phyloP scores from a whole-genome alignment of 2,329 filamentous ascomycete genomes.

The Cordyceps cateniannulata region DNA sequence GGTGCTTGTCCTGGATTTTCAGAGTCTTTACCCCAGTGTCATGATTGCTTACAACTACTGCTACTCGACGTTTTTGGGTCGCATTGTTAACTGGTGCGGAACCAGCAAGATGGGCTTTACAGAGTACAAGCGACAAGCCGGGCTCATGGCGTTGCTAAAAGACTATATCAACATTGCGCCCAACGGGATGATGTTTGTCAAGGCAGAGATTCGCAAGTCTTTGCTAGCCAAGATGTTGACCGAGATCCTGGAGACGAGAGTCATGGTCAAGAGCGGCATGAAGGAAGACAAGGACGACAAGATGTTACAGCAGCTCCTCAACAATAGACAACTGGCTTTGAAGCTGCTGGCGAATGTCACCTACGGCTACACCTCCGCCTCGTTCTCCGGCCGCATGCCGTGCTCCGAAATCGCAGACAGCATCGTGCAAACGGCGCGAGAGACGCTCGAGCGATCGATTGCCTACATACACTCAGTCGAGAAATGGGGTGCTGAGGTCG shows the following conservation, averaged over 20 bases:
- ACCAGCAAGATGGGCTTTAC: slow-evolving; percentile 91
- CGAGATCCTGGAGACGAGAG: slow-evolving; percentile 89
- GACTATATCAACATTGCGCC: slow-evolving; percentile 88
- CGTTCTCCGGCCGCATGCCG: slow-evolving; percentile 95
- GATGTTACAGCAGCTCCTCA: slow-evolving; percentile 75
- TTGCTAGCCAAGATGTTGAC: slow-evolving; percentile 93
- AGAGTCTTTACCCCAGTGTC: slow-evolving; percentile 90
- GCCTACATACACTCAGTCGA: slow-evolving; percentile 83
- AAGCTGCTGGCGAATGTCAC: slow-evolving; percentile 99
- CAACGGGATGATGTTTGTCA: slow-evolving; percentile 95
- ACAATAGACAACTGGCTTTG: slow-evolving; percentile 88
- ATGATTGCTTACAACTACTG: slow-evolving; percentile 99
- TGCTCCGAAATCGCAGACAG: slow-evolving; percentile 97
- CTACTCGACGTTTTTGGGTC: slow-evolving; percentile 91
- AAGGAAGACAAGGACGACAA: slow-evolving; percentile 87
- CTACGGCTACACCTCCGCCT: slow-evolving; percentile 95
- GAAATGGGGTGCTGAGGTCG: slow-evolving; percentile 89
- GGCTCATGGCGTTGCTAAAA: slow-evolving; percentile 69
- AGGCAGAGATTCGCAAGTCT: slow-evolving; percentile 78
- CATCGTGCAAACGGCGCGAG: slow-evolving; percentile 91
- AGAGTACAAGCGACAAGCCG: slow-evolving; percentile 71
- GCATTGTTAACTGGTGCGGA: slow-evolving; percentile 81
- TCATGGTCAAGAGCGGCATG: slow-evolving; percentile 98
- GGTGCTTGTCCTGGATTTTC: slow-evolving; percentile 87
- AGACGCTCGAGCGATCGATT: slow-evolving; percentile 91